Base-by-base conservation (phyloP, 805 yeast genomes). In the Maudiozyma barnettii region DNA sequence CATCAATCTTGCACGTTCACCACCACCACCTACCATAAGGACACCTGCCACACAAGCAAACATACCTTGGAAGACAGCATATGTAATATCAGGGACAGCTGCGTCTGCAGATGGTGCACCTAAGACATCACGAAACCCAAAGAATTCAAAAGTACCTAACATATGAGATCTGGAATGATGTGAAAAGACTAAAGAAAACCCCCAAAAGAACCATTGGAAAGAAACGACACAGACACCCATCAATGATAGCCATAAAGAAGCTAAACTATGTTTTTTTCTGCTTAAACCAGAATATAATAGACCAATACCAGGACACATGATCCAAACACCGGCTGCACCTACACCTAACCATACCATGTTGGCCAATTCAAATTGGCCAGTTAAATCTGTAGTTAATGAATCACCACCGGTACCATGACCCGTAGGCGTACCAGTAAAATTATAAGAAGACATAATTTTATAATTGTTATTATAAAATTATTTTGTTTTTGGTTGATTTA, bases 171-270 rank as follows among this genome's bases (percentile, higher is more conserved):
- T 63, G 14, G 78, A 80, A 49, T 74, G 69, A 62, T 82, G 86
- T 22, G 91, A 75, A 64, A 91, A 91, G 18, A 88, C 82, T 49
- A 93, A 75, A 13, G 97, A 86, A 68, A 85, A 91, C 52, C 98
- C 99, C 96, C 97, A 89, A 73, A 89, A 90, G 69, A 89, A 93
- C 98, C 99, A 91, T 67, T 93, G 96, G 77, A 93, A 88, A 1
- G 84, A 69, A 7, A 89, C 80, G 30, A 91, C 71, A 55, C 93
- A 81, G 19, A 80, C 81, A 19, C 95, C 88, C 85, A 88, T 89
- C 63, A 93, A 70, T 6, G 96, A 82, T 21, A 96, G 93, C 97
- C 97, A 93, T 45, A 93, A 70, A 45, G 93, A 73, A 7, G 97
- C 86, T 47, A 93, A 71, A n/a, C 97, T 96, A 60, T 93, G 97